Base-by-base conservation (phyloP, 140 eudicot genomes). In the Stevia rebaudiana region DNA sequence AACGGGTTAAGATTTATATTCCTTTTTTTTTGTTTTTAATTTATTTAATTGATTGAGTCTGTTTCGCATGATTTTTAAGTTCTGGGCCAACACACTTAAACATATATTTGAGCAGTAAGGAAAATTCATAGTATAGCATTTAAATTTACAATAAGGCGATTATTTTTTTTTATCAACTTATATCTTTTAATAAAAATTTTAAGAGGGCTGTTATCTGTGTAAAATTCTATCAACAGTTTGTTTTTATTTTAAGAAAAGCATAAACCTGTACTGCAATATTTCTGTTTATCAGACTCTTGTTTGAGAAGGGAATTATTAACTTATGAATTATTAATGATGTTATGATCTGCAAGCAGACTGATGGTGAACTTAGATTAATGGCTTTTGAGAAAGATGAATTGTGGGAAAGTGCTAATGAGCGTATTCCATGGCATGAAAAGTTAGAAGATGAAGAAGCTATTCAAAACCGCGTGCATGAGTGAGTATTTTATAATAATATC, bases 401-500 rank as follows among this genome's bases (percentile, higher is more conserved):
- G 74, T 85, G 98, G 96, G 84, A 80, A 70, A 62, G 81, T 70
- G 98, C 98, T 36, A 87, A 66, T 48, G 90, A 81, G 67, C 95
- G 96, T 49, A 85, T 92, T 53, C 76, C 83, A 11, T 92, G 98
- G 98, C 98, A 92, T 83, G 98, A 92, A 57, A 88, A 76, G 36
- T 56, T 92, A 72, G 96, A 85, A 5, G 86, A 86, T 30, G 98
- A 92, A 75, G 89, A 88, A 68, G 95, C 96, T 52, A 83, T 92
- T 61, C 98, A 92, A 44, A 92, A 92, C 73, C 95, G 83, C 69
- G 89, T 92, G 21, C 98, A 92, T 44, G 98, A 92, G 98, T 92
- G 65, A 87, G 96, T 79, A 52, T 53, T 8, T 35, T 73, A 25
- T 56, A 56, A 15, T 31, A 15, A 31, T 30, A 33, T 57, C 8